A percentile compares a stretch with the other conserved stretches of the same genome.
Conservation (phyloP, 305 asterid genomes). For the Nicotiana rustica region DNA sequence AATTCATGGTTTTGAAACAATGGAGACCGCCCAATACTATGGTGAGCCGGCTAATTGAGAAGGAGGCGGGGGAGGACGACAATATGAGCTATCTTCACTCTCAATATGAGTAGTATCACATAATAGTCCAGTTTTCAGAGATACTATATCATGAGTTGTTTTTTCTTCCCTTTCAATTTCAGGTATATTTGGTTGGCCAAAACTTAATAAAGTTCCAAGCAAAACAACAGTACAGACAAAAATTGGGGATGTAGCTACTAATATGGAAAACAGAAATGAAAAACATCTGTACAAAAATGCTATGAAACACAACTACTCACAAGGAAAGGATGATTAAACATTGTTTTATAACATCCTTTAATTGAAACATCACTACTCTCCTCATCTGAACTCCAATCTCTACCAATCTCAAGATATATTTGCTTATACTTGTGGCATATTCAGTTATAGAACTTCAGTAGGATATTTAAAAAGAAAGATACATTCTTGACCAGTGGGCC, state of each 20-base stretch:
- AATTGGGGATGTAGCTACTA: conserved; percentile 82
- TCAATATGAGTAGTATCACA: conserved; percentile 55
- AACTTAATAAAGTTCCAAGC: conserved; percentile 83
- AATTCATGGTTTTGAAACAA: no score
- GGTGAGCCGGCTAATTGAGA: no score
- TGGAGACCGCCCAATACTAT: no score
- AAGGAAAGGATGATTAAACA: conserved; percentile 74
- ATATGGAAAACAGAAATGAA: conserved; percentile 75
- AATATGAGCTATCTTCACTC: conserved; percentile 52
- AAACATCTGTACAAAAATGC: conserved; percentile 68
- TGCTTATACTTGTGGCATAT: no score
- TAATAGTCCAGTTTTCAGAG: conserved; percentile 52
- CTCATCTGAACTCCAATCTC: conserved; percentile 66
- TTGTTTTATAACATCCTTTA: conserved; percentile 61
- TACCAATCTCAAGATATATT: background rate
- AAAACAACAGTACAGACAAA: conserved; percentile 85
- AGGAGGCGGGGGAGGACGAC: no score
- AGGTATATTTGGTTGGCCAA: conserved; percentile 74
- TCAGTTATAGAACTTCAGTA: no score
- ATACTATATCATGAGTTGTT: conserved; percentile 47
- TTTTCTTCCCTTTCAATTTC: conserved; percentile 69
- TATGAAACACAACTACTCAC: conserved; percentile 72
- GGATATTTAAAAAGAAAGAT: no score
- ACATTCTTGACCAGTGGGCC: no score
- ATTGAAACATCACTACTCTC: conserved; percentile 56